phyloP scores from a whole-genome alignment of 176 grass and related monocot species.

The Juncus effusus region DNA sequence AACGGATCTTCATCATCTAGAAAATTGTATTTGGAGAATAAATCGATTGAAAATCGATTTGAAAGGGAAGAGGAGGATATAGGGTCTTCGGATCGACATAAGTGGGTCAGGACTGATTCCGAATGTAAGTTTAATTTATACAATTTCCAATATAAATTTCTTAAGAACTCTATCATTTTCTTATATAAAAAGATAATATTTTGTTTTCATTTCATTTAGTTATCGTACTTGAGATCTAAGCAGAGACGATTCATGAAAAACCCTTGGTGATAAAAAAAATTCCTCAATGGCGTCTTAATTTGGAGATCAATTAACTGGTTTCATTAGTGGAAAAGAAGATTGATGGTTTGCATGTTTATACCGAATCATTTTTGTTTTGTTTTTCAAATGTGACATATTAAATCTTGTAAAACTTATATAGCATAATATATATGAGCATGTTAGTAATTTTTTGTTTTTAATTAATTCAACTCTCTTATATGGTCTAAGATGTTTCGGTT shows the following conservation, averaged over 20 bases:
- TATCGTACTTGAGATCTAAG: constrained; percentile 87
- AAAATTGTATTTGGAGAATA: constrained; percentile 51
- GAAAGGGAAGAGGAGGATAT: constrained; percentile 30
- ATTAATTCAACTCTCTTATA: no score
- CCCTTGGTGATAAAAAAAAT: background rate
- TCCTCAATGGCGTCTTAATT: constrained; percentile 6
- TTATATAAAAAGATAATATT: background rate
- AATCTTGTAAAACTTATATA: constrained; percentile 21
- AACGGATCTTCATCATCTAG: constrained; percentile 11
- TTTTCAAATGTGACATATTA: constrained; percentile 20
- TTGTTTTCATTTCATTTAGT: constrained; percentile 31
- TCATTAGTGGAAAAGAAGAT: constrained; percentile 22
- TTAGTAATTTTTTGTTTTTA: no score
- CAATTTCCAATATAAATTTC: background rate
- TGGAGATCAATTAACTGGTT: constrained; percentile 17
- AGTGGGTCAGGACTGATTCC: constrained; percentile 90
- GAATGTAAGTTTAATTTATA: constrained; percentile 54
- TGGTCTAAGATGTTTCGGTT: no score
- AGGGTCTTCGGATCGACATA: constrained; percentile 29
- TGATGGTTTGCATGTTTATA: constrained; percentile 23
- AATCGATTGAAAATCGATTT: constrained; percentile 26
- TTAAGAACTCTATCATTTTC: no score
- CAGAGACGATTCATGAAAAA: background rate
- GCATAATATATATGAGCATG: background rate
- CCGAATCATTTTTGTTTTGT: constrained; percentile 17